Evolutionary conservation across 2,329 filamentous ascomycete genomes (phyloP).

Genomic region (Alternaria ventricosa): DNA sequence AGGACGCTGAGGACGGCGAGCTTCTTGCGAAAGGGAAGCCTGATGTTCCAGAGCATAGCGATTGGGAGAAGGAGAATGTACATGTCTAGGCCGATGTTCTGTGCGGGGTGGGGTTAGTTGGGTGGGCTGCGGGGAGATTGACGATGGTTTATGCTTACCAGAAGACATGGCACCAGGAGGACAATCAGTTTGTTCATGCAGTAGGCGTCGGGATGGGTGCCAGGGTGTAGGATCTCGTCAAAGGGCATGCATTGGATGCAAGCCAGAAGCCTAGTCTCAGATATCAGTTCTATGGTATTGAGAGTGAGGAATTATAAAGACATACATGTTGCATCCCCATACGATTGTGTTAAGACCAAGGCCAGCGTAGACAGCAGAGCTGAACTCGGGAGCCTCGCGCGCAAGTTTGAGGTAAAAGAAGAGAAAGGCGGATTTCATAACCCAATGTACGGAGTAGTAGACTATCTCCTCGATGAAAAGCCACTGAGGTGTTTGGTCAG

Average conservation of each 20-base stretch:
- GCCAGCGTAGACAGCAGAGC: constrained; percentile 27
- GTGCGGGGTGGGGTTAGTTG: not conserved
- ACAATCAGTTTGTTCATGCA: constrained; percentile 37
- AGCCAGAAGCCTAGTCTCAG: constrained; percentile 26
- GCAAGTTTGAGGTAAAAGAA: constrained; percentile 45
- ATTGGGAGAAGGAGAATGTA: constrained; percentile 33
- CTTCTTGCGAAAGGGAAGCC: constrained; percentile 14
- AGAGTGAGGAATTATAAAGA: not conserved
- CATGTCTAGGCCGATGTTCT: constrained; percentile 29
- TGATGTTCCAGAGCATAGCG: constrained; percentile 13
- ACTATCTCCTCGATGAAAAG: constrained; percentile 43
- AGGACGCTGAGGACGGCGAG: constrained; percentile 32
- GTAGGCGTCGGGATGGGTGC: constrained; percentile 25
- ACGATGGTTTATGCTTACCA: constrained; percentile 17
- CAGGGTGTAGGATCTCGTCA: constrained; percentile 37
- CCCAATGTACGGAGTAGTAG: constrained; percentile 41
- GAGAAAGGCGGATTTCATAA: constrained; percentile 44
- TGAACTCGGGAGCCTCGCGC: constrained; percentile 25
- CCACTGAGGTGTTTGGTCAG: constrained; percentile 4
- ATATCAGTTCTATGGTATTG: not conserved
- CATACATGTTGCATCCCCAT: constrained; percentile 35
- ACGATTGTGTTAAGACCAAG: constrained; percentile 34
- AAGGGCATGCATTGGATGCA: constrained; percentile 42
- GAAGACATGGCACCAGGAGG: constrained; percentile 33
- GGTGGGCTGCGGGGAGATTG: not conserved